phyloP scores from a whole-genome alignment of 208 protist species.

The Plasmodiophora brassicae region DNA sequence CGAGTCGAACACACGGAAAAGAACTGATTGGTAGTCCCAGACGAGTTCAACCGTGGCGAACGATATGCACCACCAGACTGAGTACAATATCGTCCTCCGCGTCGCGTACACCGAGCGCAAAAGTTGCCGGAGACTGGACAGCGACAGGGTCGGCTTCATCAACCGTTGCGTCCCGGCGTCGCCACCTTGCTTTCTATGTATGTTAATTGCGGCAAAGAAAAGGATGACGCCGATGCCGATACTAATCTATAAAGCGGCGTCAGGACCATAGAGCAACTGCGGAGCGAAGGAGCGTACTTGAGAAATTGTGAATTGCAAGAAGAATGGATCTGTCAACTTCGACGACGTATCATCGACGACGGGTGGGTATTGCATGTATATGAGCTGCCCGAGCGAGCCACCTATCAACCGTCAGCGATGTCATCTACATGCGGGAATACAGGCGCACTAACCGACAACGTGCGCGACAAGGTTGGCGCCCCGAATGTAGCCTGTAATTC shows the following conservation, averaged over 20 bases:
- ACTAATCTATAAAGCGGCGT: too few species aligned
- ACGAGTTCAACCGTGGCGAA: not conserved
- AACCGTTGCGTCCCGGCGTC: too few species aligned
- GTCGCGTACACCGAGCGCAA: too few species aligned
- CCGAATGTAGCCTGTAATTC: not conserved
- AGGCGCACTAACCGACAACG: not conserved
- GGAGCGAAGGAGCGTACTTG: not conserved
- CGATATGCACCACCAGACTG: not conserved
- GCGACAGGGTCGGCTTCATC: too few species aligned
- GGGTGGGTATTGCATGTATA: too few species aligned
- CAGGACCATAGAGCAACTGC: not conserved
- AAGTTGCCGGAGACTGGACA: too few species aligned
- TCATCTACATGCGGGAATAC: not conserved
- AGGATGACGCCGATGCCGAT: not conserved
- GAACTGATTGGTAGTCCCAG: constrained; percentile 16
- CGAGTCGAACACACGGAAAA: not conserved
- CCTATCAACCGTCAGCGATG: not conserved
- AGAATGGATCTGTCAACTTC: too few species aligned
- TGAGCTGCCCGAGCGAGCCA: not conserved
- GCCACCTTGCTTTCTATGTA: too few species aligned
- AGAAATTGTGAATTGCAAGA: not conserved
- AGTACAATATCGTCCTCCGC: too few species aligned
- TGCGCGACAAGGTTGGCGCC: not conserved
- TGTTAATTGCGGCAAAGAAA: not conserved
- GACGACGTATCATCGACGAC: too few species aligned